A percentile compares a stretch with the other conserved stretches of the same genome.
phyloP scores from a whole-genome alignment of 805 yeast species.

The Lipomyces anomalus region DNA sequence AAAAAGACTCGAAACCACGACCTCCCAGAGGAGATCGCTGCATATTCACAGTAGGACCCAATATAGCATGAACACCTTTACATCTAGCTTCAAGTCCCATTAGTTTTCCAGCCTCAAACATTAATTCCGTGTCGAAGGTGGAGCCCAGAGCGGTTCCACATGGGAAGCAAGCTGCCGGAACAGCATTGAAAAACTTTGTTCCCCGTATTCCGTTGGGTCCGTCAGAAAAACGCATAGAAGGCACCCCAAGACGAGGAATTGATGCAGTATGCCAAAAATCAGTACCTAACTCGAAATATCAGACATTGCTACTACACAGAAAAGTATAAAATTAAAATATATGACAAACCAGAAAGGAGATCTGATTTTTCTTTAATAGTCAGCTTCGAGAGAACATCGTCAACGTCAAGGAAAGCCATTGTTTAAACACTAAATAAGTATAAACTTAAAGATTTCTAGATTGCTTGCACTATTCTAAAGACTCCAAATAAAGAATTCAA shows the following conservation, averaged over 20 bases:
- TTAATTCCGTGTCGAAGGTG: slow-evolving; percentile 48
- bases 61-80: slow-evolving; percentile 47
- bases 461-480: too few relatives aligned
- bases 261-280: slow-evolving; percentile 50
- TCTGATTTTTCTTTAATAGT: slow-evolving; percentile 30
- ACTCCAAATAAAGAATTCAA: too few relatives aligned
- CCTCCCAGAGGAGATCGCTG: slow-evolving; percentile 57
- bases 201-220: slow-evolving; percentile 66
- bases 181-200: slow-evolving; percentile 46
- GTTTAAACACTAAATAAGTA: too few relatives aligned
- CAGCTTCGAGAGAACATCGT: slow-evolving; percentile 23
- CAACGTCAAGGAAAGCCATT: too few relatives aligned
- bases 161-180: slow-evolving; percentile 55
- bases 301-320: not conserved
- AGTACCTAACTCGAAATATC: too few relatives aligned
- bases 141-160: slow-evolving; percentile 57
- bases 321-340: too few relatives aligned
- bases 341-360: slow-evolving; percentile 42
- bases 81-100: slow-evolving; percentile 52
- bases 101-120: slow-evolving; percentile 45
- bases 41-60: slow-evolving; percentile 50
- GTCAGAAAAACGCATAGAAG: slow-evolving; percentile 46
- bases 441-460: too few relatives aligned
- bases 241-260: slow-evolving; percentile 40
- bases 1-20: slow-evolving; percentile 55